phyloP scores from a whole-genome alignment of 139 green algal species.

The Chlorella vulgaris region DNA sequence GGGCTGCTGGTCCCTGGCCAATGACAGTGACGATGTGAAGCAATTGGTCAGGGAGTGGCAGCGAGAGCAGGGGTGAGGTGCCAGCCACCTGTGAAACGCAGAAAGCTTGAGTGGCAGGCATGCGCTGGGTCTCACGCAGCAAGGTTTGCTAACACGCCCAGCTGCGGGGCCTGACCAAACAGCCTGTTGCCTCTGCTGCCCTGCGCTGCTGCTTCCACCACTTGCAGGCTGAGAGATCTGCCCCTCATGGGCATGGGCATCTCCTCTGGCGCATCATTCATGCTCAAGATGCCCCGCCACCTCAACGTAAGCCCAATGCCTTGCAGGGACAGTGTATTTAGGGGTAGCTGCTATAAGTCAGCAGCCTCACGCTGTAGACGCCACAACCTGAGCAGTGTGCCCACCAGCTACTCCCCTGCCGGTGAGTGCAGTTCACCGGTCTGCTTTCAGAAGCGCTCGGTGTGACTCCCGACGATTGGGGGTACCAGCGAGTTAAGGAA shows the following conservation, averaged over 20 bases:
- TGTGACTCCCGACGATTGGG: neutral
- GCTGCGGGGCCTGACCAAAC: neutral
- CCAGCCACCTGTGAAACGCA: neutral
- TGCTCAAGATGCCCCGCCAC: slow-evolving; percentile 19
- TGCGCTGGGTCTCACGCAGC: neutral
- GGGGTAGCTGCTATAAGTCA: too few species aligned
- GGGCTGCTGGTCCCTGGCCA: slow-evolving; percentile 15
- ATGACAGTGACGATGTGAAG: neutral
- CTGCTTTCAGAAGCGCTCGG: neutral
- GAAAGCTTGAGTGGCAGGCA: too few species aligned
- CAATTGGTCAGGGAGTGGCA: neutral
- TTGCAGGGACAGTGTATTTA: too few species aligned
- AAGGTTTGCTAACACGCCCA: neutral
- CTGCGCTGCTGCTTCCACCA: neutral
- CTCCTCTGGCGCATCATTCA: slow-evolving; percentile 19
- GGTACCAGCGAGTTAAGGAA: neutral
- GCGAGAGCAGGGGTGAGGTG: neutral
- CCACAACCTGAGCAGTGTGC: too few species aligned
- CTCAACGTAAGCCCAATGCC: neutral
- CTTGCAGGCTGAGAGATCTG: neutral
- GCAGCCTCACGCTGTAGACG: neutral
- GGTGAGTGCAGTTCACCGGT: neutral
- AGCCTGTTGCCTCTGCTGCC: neutral
- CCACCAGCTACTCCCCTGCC: neutral
- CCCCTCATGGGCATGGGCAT: slow-evolving; percentile 13